phyloP scores from a whole-genome alignment of 305 asterid genomes.

The Solanum hybrid region DNA sequence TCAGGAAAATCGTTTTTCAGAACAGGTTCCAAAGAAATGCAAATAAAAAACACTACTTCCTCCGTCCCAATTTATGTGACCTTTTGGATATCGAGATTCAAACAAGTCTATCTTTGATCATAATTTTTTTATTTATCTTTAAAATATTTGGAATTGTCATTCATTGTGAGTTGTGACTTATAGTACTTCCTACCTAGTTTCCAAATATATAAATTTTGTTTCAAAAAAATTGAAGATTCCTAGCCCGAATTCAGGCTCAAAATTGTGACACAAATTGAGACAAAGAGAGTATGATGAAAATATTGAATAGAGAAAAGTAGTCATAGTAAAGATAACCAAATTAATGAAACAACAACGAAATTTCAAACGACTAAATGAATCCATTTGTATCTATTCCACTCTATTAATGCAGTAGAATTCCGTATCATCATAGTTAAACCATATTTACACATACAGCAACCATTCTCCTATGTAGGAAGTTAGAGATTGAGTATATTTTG shows the following conservation, averaged over 20 bases:
- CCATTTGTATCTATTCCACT: not conserved
- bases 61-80: not conserved
- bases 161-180: not conserved
- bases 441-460: not conserved
- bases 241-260: not conserved
- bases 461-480: not conserved
- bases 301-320: not conserved
- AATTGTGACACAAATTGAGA: not conserved
- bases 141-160: not conserved
- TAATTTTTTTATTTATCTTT: too few species aligned
- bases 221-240: not conserved
- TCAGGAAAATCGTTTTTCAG: not conserved
- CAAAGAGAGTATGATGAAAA: not conserved
- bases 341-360: not conserved
- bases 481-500: not conserved
- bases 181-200: not conserved
- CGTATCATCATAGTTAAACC: not conserved
- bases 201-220: not conserved
- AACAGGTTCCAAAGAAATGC: not conserved
- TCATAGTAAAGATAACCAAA: not conserved
- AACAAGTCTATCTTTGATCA: not conserved
- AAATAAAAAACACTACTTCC: not conserved
- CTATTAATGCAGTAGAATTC: not conserved
- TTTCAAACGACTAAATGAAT: not conserved
- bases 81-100: not conserved